Conservation (phyloP, 1,284 basidiomycete species). For the Tremellales sp. region DNA sequence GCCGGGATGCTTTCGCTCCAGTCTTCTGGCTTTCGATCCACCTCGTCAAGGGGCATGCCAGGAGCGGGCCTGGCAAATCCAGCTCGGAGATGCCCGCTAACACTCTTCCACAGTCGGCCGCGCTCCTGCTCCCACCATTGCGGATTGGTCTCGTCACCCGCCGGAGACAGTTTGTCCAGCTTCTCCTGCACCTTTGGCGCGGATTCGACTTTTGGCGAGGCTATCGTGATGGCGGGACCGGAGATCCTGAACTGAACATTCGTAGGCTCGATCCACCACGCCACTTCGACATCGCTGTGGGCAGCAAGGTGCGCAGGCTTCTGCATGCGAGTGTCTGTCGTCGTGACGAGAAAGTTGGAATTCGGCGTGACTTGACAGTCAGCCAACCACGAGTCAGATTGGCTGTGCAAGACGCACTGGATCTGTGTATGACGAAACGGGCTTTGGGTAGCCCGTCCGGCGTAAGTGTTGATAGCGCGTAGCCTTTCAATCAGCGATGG, state of each 20-base stretch:
- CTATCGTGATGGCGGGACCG: constrained; percentile 34
- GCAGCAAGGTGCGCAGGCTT: constrained; percentile 37
- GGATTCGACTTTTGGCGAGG: constrained; percentile 7
- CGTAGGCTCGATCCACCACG: constrained; percentile 41
- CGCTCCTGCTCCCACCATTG: constrained; percentile 41
- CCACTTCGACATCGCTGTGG: constrained; percentile 30
- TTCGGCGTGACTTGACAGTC: constrained; percentile 24
- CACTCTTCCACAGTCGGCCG: constrained; percentile 28
- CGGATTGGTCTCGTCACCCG: constrained; percentile 17
- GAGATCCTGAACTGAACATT: constrained; percentile 43
- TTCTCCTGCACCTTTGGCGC: neutral
- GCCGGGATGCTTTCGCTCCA: constrained; percentile 29
- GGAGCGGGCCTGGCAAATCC: constrained; percentile 43
- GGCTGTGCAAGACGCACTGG: constrained; percentile 18
- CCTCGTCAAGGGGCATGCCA: constrained; percentile 31
- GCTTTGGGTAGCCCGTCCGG: constrained; percentile 33
- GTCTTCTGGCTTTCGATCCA: constrained; percentile 25
- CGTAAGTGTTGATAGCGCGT: constrained; percentile 33
- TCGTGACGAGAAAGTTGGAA: constrained; percentile 36
- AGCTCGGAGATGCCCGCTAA: constrained; percentile 42
- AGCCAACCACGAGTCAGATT: neutral
- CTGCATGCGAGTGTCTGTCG: constrained; percentile 44
- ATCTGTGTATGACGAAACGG: constrained; percentile 42
- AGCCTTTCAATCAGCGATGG: too few relatives aligned
- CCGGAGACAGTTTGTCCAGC: constrained; percentile 9